Conservation (phyloP, 164 flowering plant genomes). For the Vitis cinerea region DNA sequence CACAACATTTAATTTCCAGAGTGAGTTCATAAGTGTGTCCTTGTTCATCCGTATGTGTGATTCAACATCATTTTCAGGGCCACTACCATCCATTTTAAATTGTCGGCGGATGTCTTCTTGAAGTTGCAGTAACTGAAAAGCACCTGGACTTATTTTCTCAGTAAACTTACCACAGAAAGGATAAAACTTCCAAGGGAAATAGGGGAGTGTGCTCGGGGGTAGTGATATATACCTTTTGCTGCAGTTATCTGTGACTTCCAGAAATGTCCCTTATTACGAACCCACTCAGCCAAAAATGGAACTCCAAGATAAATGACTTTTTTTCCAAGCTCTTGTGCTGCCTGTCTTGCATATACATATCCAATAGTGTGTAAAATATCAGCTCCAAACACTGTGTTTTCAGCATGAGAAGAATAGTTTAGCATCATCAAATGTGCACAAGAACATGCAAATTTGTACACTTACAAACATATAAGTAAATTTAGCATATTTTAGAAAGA, state of each 20-base stretch:
- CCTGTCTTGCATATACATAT: constrained; percentile 79
- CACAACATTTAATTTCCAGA: constrained; percentile 92
- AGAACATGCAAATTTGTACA: too few relatives aligned
- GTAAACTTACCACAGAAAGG: not conserved
- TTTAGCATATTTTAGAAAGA: too few relatives aligned
- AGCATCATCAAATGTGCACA: not conserved
- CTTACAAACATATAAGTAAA: too few relatives aligned
- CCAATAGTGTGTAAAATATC: constrained; percentile 82
- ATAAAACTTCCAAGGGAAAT: not conserved
- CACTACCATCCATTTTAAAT: constrained; percentile 52
- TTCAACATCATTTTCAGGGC: constrained; percentile 57
- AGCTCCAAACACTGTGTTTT: constrained; percentile 69
- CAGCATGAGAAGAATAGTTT: not conserved
- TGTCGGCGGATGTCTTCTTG: constrained; percentile 69
- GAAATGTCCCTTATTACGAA: constrained; percentile 83
- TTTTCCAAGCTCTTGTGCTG: constrained; percentile 92
- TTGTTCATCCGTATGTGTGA: constrained; percentile 62
- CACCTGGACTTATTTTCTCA: constrained; percentile 49
- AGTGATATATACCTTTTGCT: constrained; percentile 66
- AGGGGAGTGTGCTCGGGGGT: too few relatives aligned
- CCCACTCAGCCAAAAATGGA: constrained; percentile 95
- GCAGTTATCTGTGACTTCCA: constrained; percentile 93
- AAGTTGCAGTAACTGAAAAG: constrained; percentile 83
- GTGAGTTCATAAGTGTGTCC: constrained; percentile 69
- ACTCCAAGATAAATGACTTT: constrained; percentile 81